Conservation (phyloP, 2,329 filamentous ascomycete genomes). For the Colletotrichum tropicale region DNA sequence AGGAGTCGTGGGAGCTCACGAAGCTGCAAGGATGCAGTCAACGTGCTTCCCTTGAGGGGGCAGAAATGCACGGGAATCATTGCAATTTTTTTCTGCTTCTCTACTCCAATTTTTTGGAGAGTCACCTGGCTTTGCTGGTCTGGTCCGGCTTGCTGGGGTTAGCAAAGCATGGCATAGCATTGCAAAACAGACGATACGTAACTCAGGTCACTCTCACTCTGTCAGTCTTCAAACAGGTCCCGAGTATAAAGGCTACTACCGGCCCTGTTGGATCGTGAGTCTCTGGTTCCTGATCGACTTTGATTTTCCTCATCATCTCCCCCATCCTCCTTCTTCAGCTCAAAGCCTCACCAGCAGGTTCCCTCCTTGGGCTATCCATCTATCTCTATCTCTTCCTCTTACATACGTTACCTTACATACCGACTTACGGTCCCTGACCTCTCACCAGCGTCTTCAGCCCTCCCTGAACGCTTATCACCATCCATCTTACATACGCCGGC, state of each 20-base stretch:
- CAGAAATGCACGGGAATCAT: background rate
- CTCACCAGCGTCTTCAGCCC: background rate
- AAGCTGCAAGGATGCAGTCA: constrained; percentile 18
- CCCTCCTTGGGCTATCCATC: background rate
- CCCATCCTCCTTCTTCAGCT: background rate
- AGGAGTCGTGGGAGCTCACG: background rate
- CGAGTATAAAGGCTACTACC: constrained; percentile 2
- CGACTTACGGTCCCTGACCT: background rate
- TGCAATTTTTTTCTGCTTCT: background rate
- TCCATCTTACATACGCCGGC: background rate
- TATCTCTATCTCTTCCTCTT: background rate
- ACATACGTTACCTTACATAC: background rate
- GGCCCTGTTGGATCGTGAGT: constrained; percentile 14
- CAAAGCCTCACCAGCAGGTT: background rate
- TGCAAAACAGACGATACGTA: background rate
- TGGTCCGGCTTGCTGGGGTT: background rate
- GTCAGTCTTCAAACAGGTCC: background rate
- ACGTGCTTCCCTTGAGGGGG: constrained; percentile 6
- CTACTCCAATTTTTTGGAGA: background rate
- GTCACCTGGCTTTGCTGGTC: constrained; percentile 7
- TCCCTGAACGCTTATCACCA: background rate
- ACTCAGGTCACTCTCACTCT: background rate
- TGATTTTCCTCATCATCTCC: background rate
- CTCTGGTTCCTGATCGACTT: background rate
- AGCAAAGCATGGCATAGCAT: background rate